Percentiles rank a stretch among this genome's conserved stretches.
These are phyloP conservation scores for Oenanthe sinensis DNA, from an alignment of 129 eudicot genomes.

Conservation along the genomic window DNA sequence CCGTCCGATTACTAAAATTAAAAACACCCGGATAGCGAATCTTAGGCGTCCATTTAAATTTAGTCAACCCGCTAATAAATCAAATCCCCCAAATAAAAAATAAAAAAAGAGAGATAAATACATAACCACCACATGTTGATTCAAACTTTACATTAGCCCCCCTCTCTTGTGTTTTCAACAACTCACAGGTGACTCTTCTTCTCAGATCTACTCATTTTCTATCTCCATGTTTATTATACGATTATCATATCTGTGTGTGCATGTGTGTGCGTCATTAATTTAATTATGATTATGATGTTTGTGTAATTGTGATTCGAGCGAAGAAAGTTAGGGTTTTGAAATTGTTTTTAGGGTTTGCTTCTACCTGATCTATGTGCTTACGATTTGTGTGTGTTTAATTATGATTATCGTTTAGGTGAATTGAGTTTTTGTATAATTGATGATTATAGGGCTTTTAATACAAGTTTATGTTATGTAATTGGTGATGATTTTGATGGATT, in stretches of 20 bases:
- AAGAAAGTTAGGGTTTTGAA: not conserved
- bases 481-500: not conserved
- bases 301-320: not conserved
- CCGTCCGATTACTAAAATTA: not conserved
- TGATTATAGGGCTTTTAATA: not conserved
- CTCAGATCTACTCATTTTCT: not conserved
- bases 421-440: too few species aligned
- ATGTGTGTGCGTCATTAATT: not conserved
- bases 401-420: too few species aligned
- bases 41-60: not conserved
- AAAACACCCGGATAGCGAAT: not conserved
- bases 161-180: not conserved
- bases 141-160: not conserved
- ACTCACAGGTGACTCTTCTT: not conserved
- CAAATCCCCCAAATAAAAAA: too few species aligned
- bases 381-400: too few species aligned
- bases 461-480: not conserved
- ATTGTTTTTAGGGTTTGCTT: not conserved
- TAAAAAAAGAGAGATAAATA: too few species aligned
- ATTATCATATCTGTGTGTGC: not conserved
- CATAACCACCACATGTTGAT: not conserved
- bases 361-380: not conserved
- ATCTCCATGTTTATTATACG: not conserved
- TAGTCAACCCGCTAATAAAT: not conserved
- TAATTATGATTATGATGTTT: not conserved